These are phyloP conservation scores for Sarocladium kiliense DNA, from an alignment of 2,329 filamentous ascomycete species.

Conservation along the genomic window DNA sequence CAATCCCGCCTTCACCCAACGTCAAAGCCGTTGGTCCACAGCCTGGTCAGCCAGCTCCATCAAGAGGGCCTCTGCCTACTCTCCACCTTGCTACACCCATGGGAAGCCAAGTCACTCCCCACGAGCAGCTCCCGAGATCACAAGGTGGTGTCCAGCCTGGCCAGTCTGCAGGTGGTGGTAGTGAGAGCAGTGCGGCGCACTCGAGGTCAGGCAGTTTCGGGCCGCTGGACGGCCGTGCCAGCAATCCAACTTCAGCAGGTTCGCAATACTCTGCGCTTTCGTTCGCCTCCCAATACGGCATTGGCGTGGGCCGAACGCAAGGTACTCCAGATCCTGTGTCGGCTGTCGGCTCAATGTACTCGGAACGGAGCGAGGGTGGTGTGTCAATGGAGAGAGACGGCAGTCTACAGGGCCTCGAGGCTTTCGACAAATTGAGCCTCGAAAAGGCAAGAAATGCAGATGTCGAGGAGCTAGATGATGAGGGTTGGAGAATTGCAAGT, in stretches of 20 bases:
- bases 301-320: slow-evolving; percentile 58
- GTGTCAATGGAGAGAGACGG: slow-evolving; percentile 76
- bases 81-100: slow-evolving; percentile 84
- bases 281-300: slow-evolving; percentile 68
- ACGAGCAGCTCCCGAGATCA: slow-evolving; percentile 55
- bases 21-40: slow-evolving; percentile 65
- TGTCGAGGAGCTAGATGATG: slow-evolving; percentile 91
- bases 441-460: slow-evolving; percentile 81
- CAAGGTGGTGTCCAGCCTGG: slow-evolving; percentile 50
- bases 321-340: slow-evolving; percentile 81
- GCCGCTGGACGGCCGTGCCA: slow-evolving; percentile 66
- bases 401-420: slow-evolving; percentile 71
- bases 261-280: slow-evolving; percentile 80
- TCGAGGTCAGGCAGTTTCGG: slow-evolving; percentile 83
- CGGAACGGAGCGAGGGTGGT: slow-evolving; percentile 71
- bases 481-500: slow-evolving; percentile 91
- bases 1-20: slow-evolving; percentile 84
- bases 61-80: slow-evolving; percentile 61
- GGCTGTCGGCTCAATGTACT: slow-evolving; percentile 80
- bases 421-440: slow-evolving; percentile 73
- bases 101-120: slow-evolving; percentile 69
- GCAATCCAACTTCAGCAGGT: slow-evolving; percentile 80
- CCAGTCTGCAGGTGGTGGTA: slow-evolving; percentile 68
- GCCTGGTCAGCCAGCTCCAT: slow-evolving; percentile 23
- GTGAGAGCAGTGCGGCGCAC: slow-evolving; percentile 72